Conservation (phyloP, 805 yeast species). For the Monosporozyma servazzii region DNA sequence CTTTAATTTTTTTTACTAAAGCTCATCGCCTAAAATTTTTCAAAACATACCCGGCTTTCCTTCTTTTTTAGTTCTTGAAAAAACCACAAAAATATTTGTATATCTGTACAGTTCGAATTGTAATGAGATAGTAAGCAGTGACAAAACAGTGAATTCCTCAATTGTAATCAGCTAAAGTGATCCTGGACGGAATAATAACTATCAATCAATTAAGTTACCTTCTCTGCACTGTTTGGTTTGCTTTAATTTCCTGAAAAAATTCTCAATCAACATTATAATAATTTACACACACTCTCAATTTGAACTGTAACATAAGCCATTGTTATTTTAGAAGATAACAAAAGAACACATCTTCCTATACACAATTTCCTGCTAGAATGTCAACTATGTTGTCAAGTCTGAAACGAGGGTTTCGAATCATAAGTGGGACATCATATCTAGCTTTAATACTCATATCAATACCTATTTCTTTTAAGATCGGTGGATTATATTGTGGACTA, state of each 20-base stretch:
- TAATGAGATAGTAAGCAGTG: not conserved
- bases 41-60: not conserved
- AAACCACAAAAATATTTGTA: not conserved
- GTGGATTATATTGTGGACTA: constrained; percentile 84
- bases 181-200: not conserved
- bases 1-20: not conserved
- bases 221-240: not conserved
- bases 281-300: not conserved
- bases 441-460: constrained; percentile 67
- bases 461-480: constrained; percentile 89
- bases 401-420: constrained; percentile 20
- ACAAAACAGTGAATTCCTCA: not conserved
- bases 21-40: not conserved
- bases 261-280: too few species aligned
- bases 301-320: not conserved
- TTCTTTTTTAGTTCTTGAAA: not conserved
- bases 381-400: constrained; percentile 12
- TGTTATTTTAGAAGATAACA: not conserved
- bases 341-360: not conserved
- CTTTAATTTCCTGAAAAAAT: not conserved
- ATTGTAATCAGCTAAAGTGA: not conserved
- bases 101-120: not conserved
- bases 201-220: not conserved
- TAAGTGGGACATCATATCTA: constrained; percentile 53
- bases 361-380: not conserved